Base-by-base conservation (phyloP, 2,329 filamentous ascomycete species). In the Alternaria brassicae region DNA sequence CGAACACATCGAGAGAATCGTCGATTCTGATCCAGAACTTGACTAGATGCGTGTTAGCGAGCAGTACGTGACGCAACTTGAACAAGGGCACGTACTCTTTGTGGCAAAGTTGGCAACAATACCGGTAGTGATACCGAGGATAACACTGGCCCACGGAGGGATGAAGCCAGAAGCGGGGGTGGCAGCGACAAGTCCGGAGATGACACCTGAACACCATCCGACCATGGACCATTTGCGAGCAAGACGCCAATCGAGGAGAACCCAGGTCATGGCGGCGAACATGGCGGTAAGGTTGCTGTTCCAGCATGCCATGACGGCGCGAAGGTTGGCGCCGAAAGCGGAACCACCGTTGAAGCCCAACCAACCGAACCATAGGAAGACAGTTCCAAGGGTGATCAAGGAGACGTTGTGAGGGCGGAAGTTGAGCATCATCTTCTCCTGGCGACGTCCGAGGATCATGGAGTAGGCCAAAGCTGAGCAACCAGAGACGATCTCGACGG, bases 361-460 rank as follows among this genome's bases (percentile, higher is more conserved):
- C 95, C 95, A 99, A 74, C 95, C 95, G 74, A 98, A 98, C 93
- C 93, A 98, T 56, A 99, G 92, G 72, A 99, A 87, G 66, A 97
- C 87, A 3, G 95, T 98, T 64, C 95, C 95, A 70, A 98, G 89
- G 1, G 95, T 93, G 81, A 99, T 97, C 74, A 98, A 87, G 6
- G 93, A 97, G 68, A 98, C 95, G 83, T 99, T 99, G 85, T 99
- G 95, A 17, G 95, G 95, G 69, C 95, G 92, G 87, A 98, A 98
- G 86, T 98, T 98, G 81, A 97, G 88, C 92, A 98, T 97, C 93
- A 98, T 97, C 83, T 93, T 95, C 83, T 98, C 94, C 82, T 97
- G 95, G 68, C 95, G 92, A 74, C 93, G 91, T 69, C 95, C 95
- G 61, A 99, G 91, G 36, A 97, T 89, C 91, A 92, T 90, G 2